Evolutionary conservation across 2,329 filamentous ascomycete species (phyloP).

Genomic region (Lecanosticta acicola): DNA sequence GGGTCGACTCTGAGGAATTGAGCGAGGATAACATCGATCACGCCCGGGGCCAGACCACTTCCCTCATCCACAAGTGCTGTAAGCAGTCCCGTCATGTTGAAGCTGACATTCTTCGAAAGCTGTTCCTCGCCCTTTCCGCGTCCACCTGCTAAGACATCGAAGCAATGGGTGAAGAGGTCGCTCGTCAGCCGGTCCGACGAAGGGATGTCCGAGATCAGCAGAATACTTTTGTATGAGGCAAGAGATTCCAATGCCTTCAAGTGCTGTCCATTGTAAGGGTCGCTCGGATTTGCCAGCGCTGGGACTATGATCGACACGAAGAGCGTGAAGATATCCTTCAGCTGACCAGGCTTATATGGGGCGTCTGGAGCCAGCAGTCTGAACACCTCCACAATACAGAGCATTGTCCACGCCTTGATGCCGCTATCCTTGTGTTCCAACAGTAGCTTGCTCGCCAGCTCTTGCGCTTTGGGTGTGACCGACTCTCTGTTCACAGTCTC

Average conservation of each 20-base stretch:
- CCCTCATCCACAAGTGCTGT: constrained; percentile 84
- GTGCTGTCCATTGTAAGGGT: constrained; percentile 89
- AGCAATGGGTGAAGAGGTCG: constrained; percentile 79
- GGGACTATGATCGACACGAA: constrained; percentile 80
- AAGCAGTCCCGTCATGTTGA: constrained; percentile 81
- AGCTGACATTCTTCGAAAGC: constrained; percentile 87
- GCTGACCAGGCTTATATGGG: constrained; percentile 81
- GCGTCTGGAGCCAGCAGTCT: constrained; percentile 90
- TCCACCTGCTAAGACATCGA: constrained; percentile 81
- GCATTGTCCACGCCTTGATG: constrained; percentile 80
- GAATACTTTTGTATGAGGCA: constrained; percentile 87
- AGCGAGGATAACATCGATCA: constrained; percentile 88
- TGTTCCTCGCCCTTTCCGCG: constrained; percentile 72
- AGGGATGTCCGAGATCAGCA: constrained; percentile 82
- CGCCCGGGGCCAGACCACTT: constrained; percentile 66
- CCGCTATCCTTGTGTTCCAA: constrained; percentile 89
- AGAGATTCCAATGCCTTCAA: constrained; percentile 85
- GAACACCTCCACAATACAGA: constrained; percentile 88
- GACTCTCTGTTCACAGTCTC: constrained; percentile 78
- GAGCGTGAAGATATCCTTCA: constrained; percentile 94
- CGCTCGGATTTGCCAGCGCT: constrained; percentile 74
- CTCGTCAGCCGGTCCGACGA: constrained; percentile 73
- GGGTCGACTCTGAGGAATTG: constrained; percentile 89
- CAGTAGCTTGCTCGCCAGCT: constrained; percentile 75
- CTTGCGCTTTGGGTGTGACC: constrained; percentile 75